Percentiles rank a stretch among this genome's conserved stretches.
Evolutionary conservation across 306 rosid species (phyloP).

Genomic region (Spatholobus suberectus): DNA sequence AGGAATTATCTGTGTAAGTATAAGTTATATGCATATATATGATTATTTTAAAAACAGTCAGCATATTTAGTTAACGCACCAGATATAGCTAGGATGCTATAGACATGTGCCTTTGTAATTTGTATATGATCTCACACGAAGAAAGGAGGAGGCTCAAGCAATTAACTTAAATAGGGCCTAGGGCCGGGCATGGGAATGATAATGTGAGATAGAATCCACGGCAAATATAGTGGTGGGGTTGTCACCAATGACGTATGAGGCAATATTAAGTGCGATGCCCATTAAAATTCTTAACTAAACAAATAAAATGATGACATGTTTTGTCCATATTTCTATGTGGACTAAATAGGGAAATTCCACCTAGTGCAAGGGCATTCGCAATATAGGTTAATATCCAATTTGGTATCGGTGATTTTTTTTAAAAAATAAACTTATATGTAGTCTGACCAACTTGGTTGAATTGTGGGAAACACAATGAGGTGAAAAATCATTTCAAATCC

Average conservation of each 20-base stretch:
- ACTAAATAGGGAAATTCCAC: slow-evolving; percentile 30
- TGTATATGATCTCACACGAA: neutral
- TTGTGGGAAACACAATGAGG: neutral
- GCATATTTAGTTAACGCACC: neutral
- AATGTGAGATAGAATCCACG: neutral
- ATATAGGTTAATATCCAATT: neutral
- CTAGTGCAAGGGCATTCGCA: neutral
- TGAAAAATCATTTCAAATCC: neutral
- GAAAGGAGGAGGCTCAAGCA: neutral
- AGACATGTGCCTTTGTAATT: neutral
- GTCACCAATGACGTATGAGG: slow-evolving; percentile 40
- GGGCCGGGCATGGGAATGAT: neutral
- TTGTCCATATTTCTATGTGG: slow-evolving; percentile 29
- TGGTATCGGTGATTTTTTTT: neutral
- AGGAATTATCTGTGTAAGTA: neutral
- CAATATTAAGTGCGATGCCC: slow-evolving; percentile 50
- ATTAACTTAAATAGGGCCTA: neutral
- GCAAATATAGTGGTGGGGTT: slow-evolving; percentile 42
- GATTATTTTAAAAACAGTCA: neutral
- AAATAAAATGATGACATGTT: slow-evolving; percentile 12
- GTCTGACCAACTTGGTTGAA: neutral
- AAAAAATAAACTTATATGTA: no score
- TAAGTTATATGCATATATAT: neutral
- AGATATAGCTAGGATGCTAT: neutral
- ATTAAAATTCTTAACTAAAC: slow-evolving; percentile 25